Evolutionary conservation across 768 basidiomycete species (phyloP).

Genomic region (Collybiopsis luxurians): DNA sequence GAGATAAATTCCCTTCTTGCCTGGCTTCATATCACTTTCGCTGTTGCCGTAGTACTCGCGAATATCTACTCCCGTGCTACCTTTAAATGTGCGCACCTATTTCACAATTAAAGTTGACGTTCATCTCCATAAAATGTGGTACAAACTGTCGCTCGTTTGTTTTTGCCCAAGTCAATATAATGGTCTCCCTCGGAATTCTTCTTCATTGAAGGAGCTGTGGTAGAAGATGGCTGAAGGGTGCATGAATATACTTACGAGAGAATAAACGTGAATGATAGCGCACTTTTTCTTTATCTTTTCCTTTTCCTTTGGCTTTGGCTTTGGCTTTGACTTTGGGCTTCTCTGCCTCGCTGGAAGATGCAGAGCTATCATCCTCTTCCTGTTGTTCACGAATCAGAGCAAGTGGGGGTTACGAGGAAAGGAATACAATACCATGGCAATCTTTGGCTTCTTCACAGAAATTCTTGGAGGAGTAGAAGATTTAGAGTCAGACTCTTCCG

Average conservation of each 20-base stretch:
- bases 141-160: constrained; percentile 60
- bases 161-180: constrained; percentile 73
- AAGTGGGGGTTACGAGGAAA: background rate
- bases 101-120: background rate
- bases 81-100: constrained; percentile 37
- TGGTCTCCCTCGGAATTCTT: constrained; percentile 40
- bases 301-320: constrained; percentile 23
- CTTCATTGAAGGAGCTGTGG: constrained; percentile 15
- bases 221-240: background rate
- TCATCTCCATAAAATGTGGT: background rate
- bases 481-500: background rate
- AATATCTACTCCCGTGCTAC: constrained; percentile 60
- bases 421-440: background rate
- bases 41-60: constrained; percentile 62
- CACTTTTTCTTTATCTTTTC: background rate
- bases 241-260: too few relatives aligned
- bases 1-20: constrained; percentile 80
- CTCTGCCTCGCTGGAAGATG: background rate
- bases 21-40: constrained; percentile 60
- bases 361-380: background rate
- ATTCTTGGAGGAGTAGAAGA: background rate
- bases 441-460: constrained; percentile 4
- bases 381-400: background rate
- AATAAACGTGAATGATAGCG: too few relatives aligned
- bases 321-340: constrained; percentile 16